These are phyloP conservation scores for Vitis amurensis DNA, from an alignment of 164 flowering plant genomes.

Conservation along the genomic window DNA sequence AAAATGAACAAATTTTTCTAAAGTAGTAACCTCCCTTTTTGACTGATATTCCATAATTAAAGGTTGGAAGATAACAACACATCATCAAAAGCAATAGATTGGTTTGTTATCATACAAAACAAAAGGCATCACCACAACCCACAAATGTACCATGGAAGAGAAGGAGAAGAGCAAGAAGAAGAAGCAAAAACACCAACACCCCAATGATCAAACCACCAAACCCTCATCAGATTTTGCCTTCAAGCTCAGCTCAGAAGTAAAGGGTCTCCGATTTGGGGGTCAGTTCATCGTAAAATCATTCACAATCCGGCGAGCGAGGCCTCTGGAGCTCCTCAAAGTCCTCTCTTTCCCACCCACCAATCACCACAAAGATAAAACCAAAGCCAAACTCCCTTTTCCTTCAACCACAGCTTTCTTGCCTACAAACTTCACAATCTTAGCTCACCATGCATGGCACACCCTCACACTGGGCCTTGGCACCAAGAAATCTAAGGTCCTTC, in stretches of 20 bases:
- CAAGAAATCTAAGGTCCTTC: slow-evolving; percentile 80
- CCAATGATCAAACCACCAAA: slow-evolving; percentile 46
- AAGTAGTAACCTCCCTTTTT: slow-evolving; percentile 2
- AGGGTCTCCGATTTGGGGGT: slow-evolving; percentile 83
- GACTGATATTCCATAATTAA: neutral
- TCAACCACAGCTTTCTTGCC: slow-evolving; percentile 78
- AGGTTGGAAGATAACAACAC: neutral
- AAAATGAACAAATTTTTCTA: neutral
- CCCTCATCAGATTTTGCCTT: slow-evolving; percentile 54
- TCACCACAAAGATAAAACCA: slow-evolving; percentile 7
- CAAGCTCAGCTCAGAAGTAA: slow-evolving; percentile 68
- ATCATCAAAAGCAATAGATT: slow-evolving; percentile 16
- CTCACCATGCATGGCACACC: slow-evolving; percentile 98
- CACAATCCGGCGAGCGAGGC: slow-evolving; percentile 73
- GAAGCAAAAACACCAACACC: slow-evolving; percentile 63
- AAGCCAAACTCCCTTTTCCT: slow-evolving; percentile 42
- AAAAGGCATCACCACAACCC: neutral
- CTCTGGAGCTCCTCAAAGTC: slow-evolving; percentile 60
- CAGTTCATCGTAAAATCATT: slow-evolving; percentile 88
- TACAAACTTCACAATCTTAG: slow-evolving; percentile 92
- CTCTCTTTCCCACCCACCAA: slow-evolving; percentile 50
- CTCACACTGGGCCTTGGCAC: slow-evolving; percentile 94
- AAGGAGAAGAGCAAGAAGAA: slow-evolving; percentile 55
- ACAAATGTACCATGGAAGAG: slow-evolving; percentile 31
- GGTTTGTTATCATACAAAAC: slow-evolving; percentile 17